Base-by-base conservation (phyloP, 331 rosid genomes). In the Pyrus hybrid region DNA sequence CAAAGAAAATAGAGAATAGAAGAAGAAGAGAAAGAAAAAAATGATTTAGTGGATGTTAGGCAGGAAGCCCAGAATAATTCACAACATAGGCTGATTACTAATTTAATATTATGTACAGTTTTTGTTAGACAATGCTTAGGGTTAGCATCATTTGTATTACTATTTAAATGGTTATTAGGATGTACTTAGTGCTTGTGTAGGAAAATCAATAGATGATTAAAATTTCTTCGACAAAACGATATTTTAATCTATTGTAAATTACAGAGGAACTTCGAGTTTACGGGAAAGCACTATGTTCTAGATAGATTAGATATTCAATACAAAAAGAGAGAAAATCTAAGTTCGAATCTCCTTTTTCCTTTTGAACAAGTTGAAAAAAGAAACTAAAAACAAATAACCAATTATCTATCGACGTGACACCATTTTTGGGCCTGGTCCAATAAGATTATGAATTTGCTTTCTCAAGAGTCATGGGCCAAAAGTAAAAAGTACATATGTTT, bases 21-120 rank as follows among this genome's bases (percentile, higher is more conserved):
- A 6, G 37, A 5, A 3, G n/a, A 10, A 61, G 12, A 33, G 37
- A 33, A 33, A 8, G n/a, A 2, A 37, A 56, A 73, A 63, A 68
- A 51, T 26, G 43, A 73, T 49, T 49, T 35, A 69, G 82, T 74
- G 85, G 80, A 70, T 16, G 70, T 25, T 60, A 66, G 73, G 13
- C 68, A 20, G 71, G 70, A 69, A 37, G 74, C 20, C 51, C 1
- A 28, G 67, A 32, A 63, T 57, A 82, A 53, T 63, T 51, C 58
- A 68, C 28, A n/a, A 33, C 71, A 32, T 54, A 21, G 29, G 53
- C 29, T 35, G 9, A 37, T n/a, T 9, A 37, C 4, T n/a, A 14
- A 32, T 30, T 28, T 30, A 7, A 32, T 14, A 53, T 18, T 17
- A 41, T 43, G 16, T 43, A 12, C 49, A 47, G 8, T 16, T 47